Evolutionary conservation across 495 filamentous ascomycete species (phyloP).

Genomic region (Neurospora africana): DNA sequence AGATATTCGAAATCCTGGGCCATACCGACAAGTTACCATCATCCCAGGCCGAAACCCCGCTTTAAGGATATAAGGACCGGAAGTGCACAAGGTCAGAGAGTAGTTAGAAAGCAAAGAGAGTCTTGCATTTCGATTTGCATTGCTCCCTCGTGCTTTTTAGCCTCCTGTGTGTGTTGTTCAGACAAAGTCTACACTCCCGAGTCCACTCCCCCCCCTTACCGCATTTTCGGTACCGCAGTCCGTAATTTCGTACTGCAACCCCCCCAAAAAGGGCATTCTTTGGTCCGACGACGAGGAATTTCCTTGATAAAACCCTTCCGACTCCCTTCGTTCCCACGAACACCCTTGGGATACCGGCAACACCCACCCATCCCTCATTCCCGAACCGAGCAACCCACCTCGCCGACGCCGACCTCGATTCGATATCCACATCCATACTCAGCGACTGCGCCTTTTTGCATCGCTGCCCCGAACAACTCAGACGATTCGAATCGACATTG

Average conservation of each 20-base stretch:
- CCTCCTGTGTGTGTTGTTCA: not conserved
- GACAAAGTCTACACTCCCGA: not conserved
- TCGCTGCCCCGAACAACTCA: not conserved
- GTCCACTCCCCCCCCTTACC: not conserved
- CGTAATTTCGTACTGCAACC: not conserved
- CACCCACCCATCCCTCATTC: slow-evolving; percentile 8
- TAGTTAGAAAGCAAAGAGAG: not conserved
- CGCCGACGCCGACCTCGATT: slow-evolving; percentile 3
- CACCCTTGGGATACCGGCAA: slow-evolving; percentile 1
- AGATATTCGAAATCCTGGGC: slow-evolving; percentile 20
- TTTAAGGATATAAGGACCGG: slow-evolving; percentile 16
- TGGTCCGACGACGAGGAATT: slow-evolving; percentile 29
- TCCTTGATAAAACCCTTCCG: slow-evolving; percentile 4
- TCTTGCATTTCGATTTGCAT: slow-evolving; percentile 1
- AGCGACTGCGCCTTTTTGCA: not conserved
- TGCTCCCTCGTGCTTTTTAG: slow-evolving; percentile 1
- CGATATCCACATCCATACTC: not conserved
- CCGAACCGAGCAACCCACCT: slow-evolving; percentile 4
- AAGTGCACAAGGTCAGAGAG: not conserved
- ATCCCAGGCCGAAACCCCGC: slow-evolving; percentile 7
- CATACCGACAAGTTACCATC: slow-evolving; percentile 16
- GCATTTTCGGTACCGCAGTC: not conserved
- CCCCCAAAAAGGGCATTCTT: slow-evolving; percentile 18
- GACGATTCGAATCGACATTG: slow-evolving; percentile 2
- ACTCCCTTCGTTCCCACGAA: slow-evolving; percentile 23